These are phyloP conservation scores for Blastocystis sp. DNA, from an alignment of 352 stramenopile species.

Conservation along the genomic window DNA sequence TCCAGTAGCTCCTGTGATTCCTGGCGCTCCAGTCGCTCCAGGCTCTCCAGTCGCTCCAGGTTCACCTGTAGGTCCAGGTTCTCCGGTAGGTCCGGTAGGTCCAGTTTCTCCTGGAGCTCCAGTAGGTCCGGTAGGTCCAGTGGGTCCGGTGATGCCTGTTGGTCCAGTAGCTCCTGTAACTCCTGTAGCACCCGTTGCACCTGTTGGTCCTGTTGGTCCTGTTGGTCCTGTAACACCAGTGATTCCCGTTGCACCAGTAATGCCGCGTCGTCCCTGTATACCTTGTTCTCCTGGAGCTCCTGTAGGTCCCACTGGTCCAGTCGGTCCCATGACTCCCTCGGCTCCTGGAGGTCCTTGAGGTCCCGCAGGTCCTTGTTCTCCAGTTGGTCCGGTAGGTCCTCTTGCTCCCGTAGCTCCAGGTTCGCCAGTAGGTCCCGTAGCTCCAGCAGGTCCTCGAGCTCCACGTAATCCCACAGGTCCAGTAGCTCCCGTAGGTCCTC, in stretches of 20 bases:
- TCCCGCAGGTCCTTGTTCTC: not conserved
- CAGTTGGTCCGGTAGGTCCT: not conserved
- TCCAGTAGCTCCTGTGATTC: slow-evolving; percentile 11
- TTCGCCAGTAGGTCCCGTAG: not conserved
- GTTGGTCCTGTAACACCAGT: slow-evolving; percentile 1
- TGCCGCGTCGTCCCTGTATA: not conserved
- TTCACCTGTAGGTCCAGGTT: not conserved
- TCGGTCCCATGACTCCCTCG: not conserved
- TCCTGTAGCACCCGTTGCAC: not conserved
- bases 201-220: slow-evolving; percentile 11
- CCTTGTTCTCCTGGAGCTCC: not conserved
- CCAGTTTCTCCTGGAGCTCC: not conserved
- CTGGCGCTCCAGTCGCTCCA: not conserved
- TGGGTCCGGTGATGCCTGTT: not conserved
- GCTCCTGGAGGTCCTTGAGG: slow-evolving; percentile 23
- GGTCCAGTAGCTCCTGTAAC: not conserved
- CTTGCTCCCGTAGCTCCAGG: not conserved
- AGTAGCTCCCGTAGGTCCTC: not conserved
- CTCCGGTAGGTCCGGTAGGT: not conserved
- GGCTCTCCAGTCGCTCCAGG: not conserved
- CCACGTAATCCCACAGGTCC: slow-evolving; percentile 30
- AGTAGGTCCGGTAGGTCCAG: not conserved
- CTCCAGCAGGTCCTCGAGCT: not conserved
- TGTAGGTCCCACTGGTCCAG: not conserved
- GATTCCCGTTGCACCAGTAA: not conserved